Conservation (phyloP, 768 basidiomycete species). For the Russula sp. region DNA sequence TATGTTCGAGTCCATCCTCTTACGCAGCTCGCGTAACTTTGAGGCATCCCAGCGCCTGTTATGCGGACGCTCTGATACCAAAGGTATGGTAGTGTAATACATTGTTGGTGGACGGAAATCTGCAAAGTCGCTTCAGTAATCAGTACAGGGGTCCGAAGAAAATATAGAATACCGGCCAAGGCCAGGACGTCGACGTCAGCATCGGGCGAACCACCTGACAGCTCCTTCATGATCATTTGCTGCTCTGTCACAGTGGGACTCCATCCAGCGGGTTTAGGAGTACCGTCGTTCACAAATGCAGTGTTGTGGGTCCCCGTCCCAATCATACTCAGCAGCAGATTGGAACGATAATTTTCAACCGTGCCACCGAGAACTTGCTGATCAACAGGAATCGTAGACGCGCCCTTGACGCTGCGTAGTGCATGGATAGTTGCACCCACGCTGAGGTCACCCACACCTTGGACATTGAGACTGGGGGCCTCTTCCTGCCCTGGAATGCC, state of each 20-base stretch:
- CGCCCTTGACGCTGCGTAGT: constrained; percentile 84
- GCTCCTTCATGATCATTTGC: constrained; percentile 94
- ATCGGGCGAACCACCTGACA: constrained; percentile 68
- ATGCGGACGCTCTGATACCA: constrained; percentile 76
- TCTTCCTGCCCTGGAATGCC: constrained; percentile 54
- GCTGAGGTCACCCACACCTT: constrained; percentile 78
- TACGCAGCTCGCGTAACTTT: constrained; percentile 88
- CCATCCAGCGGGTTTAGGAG: constrained; percentile 59
- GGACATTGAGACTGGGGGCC: constrained; percentile 55
- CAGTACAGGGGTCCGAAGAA: background rate
- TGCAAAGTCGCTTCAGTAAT: constrained; percentile 29
- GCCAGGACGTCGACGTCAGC: constrained; percentile 81
- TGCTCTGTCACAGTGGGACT: constrained; percentile 79
- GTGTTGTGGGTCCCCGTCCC: constrained; percentile 61
- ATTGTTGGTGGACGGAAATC: constrained; percentile 89
- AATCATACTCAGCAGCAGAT: constrained; percentile 84
- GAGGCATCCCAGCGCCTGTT: constrained; percentile 91
- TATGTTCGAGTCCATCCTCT: constrained; percentile 84
- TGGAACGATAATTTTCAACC: constrained; percentile 92
- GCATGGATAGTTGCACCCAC: constrained; percentile 87
- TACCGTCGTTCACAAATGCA: constrained; percentile 47
- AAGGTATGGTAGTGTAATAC: constrained; percentile 95
- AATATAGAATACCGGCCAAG: constrained; percentile 59
- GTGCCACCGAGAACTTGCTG: constrained; percentile 88
- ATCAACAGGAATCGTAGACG: constrained; percentile 83